phyloP scores from a whole-genome alignment of 352 stramenopile genomes.

The Pythium dissimile region DNA sequence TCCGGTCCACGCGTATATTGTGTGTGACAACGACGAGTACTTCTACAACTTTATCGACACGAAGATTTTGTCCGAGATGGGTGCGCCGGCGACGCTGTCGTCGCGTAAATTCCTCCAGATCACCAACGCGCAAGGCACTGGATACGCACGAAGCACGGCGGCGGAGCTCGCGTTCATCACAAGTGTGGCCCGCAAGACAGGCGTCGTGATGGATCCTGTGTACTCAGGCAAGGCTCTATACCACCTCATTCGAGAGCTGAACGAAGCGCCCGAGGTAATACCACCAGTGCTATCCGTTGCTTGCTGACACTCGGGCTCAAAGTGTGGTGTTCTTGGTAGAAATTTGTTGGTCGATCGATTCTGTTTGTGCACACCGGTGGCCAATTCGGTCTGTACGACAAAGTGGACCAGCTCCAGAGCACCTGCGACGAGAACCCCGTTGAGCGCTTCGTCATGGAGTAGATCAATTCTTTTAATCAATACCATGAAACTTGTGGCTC shows the following conservation, averaged over 20 bases:
- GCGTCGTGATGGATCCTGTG: slow-evolving; percentile 82
- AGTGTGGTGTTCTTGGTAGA: slow-evolving; percentile 25
- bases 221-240: slow-evolving; percentile 87
- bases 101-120: slow-evolving; percentile 74
- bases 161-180: slow-evolving; percentile 78
- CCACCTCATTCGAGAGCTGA: slow-evolving; percentile 77
- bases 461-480: too few relatives aligned
- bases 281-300: neutral
- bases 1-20: slow-evolving; percentile 76
- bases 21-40: slow-evolving; percentile 84
- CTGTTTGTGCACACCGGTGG: slow-evolving; percentile 92
- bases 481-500: neutral
- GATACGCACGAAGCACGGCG: slow-evolving; percentile 77
- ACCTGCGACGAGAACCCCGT: slow-evolving; percentile 47
- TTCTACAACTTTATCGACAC: slow-evolving; percentile 81
- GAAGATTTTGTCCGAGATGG: slow-evolving; percentile 72
- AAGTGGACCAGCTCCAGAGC: slow-evolving; percentile 67
- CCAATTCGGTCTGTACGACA: slow-evolving; percentile 91
- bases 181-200: slow-evolving; percentile 62
- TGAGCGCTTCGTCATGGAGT: slow-evolving; percentile 59
- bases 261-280: slow-evolving; percentile 59
- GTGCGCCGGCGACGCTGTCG: slow-evolving; percentile 37
- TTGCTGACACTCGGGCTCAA: neutral
- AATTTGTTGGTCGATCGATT: slow-evolving; percentile 80
- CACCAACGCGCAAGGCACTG: slow-evolving; percentile 74